Evolutionary conservation across 176 grass and related monocot species (phyloP).

Genomic region (Musa schizocarpa): DNA sequence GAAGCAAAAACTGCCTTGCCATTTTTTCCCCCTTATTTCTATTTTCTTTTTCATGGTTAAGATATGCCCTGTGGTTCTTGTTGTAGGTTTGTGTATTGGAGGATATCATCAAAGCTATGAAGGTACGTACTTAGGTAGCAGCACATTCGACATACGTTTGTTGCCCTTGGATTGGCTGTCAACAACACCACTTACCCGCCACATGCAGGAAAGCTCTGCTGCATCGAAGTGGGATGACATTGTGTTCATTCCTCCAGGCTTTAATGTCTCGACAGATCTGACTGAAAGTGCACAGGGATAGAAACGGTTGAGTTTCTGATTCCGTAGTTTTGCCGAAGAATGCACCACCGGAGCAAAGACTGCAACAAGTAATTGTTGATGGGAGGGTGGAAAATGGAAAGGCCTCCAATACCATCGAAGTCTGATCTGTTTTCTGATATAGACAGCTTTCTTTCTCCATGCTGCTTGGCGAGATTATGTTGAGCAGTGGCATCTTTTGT

Average conservation of each 20-base stretch:
- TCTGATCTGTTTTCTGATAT: no score
- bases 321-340: no score
- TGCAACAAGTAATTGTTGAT: no score
- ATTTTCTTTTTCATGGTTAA: background rate
- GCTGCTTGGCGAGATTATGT: no score
- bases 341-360: no score
- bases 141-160: background rate
- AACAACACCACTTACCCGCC: background rate
- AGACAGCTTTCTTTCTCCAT: no score
- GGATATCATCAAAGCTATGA: slow-evolving; percentile 78
- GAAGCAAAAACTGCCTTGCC: background rate
- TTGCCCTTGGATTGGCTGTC: background rate
- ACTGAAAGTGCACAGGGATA: background rate
- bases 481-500: no score
- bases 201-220: slow-evolving; percentile 56
- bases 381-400: no score
- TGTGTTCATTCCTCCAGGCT: slow-evolving; percentile 89
- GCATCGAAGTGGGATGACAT: slow-evolving; percentile 62
- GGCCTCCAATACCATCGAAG: no score
- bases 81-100: slow-evolving; percentile 73
- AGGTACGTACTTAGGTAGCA: slow-evolving; percentile 26
- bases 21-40: background rate
- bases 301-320: background rate
- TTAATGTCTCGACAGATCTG: slow-evolving; percentile 34
- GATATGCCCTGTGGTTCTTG: background rate